A percentile compares a stretch with the other conserved stretches of the same genome.
Conservation (phyloP, 441 rosid species). For the Euphorbia corollata region DNA sequence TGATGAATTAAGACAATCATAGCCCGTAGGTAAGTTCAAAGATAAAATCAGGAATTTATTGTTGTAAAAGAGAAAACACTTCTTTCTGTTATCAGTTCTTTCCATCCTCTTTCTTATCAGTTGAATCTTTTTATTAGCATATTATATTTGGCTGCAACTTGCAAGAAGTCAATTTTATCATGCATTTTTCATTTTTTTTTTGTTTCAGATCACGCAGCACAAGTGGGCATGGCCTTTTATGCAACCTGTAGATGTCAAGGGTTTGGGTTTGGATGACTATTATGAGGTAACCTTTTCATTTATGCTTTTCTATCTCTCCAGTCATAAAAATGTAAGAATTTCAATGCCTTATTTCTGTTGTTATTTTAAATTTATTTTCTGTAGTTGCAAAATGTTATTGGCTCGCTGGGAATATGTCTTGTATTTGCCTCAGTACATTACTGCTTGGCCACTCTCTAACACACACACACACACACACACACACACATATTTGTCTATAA, state of each 20-base stretch:
- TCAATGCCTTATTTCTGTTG: not conserved
- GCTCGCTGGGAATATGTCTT: not conserved
- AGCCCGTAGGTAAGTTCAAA: not conserved
- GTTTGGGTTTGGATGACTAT: conserved; percentile 83
- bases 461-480: not conserved
- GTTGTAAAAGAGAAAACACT: not conserved
- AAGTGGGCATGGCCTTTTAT: conserved; percentile 94
- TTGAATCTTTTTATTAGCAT: not conserved
- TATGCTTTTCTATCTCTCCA: not conserved
- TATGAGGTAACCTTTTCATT: conserved; percentile 34
- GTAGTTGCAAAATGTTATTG: too few relatives aligned
- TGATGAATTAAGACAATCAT: not conserved
- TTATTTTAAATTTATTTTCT: not conserved
- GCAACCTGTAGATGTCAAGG: conserved; percentile 90
- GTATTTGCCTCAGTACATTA: not conserved
- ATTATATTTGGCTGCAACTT: conserved; percentile 3
- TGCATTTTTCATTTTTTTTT: not conserved
- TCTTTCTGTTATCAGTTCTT: not conserved
- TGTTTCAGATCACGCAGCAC: conserved; percentile 71
- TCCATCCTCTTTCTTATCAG: not conserved
- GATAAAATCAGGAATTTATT: too few relatives aligned
- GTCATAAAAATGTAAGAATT: not conserved
- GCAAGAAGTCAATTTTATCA: not conserved
- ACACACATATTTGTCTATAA: not conserved
- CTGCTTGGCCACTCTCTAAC: not conserved